Percentiles rank a stretch among this genome's conserved stretches.
Evolutionary conservation across 768 basidiomycete species (phyloP).

Genomic region (Boletus tomentosulus): DNA sequence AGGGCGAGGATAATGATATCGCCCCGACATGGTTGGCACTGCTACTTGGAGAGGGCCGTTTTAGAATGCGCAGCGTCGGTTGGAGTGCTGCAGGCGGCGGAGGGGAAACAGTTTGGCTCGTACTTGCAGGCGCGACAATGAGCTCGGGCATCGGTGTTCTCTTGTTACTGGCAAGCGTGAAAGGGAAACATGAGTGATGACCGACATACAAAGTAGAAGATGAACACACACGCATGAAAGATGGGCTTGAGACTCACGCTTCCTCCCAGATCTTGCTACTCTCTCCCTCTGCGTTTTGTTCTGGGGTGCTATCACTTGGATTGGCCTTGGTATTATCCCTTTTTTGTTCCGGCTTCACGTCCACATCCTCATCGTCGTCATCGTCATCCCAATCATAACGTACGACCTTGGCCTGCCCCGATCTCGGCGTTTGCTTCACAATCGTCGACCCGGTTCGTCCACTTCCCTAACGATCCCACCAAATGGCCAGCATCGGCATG

Average conservation of each 20-base stretch:
- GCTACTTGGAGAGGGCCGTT: constrained; percentile 47
- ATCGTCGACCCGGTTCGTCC: constrained; percentile 1
- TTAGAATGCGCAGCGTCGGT: constrained; percentile 65
- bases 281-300: constrained; percentile 8
- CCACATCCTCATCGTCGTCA: constrained; percentile 35
- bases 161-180: constrained; percentile 43
- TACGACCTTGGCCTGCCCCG: constrained; percentile 15
- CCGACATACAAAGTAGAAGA: constrained; percentile 8
- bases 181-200: background rate
- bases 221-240: constrained; percentile 9
- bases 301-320: constrained; percentile 9
- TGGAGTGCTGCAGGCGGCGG: constrained; percentile 57
- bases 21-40: background rate
- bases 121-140: constrained; percentile 40
- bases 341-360: background rate
- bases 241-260: constrained; percentile 47
- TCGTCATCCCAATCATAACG: constrained; percentile 57
- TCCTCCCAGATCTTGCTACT: constrained; percentile 62
- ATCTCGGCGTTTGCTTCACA: background rate
- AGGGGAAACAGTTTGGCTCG: constrained; percentile 39
- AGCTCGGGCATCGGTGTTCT: constrained; percentile 66
- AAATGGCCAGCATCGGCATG: background rate
- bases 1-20: constrained; percentile 3
- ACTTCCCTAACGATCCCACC: constrained; percentile 2
- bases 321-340: background rate